phyloP scores from a whole-genome alignment of 768 basidiomycete species.

The Amanita molliuscula region DNA sequence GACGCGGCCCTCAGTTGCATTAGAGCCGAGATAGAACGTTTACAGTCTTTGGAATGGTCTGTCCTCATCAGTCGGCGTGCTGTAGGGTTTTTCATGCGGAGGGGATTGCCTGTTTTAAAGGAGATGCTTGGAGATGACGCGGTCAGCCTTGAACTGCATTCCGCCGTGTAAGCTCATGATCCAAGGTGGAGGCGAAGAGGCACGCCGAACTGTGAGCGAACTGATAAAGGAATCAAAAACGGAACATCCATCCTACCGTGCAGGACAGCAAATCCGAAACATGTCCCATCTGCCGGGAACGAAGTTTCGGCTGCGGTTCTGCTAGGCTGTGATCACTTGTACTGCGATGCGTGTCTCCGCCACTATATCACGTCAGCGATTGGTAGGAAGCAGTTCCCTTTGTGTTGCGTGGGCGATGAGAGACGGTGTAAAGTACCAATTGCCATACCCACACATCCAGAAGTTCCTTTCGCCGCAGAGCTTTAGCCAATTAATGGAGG shows the following conservation, averaged over 20 bases:
- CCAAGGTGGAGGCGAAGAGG: constrained; percentile 46
- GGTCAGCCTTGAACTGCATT: constrained; percentile 32
- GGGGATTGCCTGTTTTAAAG: constrained; percentile 37
- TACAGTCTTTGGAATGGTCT: constrained; percentile 32
- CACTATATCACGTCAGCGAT: constrained; percentile 2
- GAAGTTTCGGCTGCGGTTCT: background rate
- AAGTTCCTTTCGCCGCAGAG: constrained; percentile 28
- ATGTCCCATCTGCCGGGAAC: constrained; percentile 3
- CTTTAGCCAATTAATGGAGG: constrained; percentile 29
- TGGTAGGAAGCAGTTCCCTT: constrained; percentile 1
- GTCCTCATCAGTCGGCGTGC: constrained; percentile 26
- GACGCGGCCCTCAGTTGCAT: constrained; percentile 35
- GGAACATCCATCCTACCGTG: background rate
- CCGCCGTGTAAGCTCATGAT: constrained; percentile 32
- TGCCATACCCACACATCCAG: constrained; percentile 27
- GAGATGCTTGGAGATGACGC: constrained; percentile 46
- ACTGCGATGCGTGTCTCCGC: background rate
- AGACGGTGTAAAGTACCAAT: constrained; percentile 15
- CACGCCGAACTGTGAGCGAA: constrained; percentile 28
- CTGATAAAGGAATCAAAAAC: constrained; percentile 31
- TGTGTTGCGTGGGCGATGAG: background rate
- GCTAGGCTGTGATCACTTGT: constrained; percentile 1
- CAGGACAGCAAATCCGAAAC: background rate
- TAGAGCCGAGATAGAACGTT: constrained; percentile 33
- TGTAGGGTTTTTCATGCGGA: constrained; percentile 39